A percentile compares a stretch with the other conserved stretches of the same genome.
Evolutionary conservation across 176 grass and related monocot species (phyloP).

Genomic region (Themeda triandra): DNA sequence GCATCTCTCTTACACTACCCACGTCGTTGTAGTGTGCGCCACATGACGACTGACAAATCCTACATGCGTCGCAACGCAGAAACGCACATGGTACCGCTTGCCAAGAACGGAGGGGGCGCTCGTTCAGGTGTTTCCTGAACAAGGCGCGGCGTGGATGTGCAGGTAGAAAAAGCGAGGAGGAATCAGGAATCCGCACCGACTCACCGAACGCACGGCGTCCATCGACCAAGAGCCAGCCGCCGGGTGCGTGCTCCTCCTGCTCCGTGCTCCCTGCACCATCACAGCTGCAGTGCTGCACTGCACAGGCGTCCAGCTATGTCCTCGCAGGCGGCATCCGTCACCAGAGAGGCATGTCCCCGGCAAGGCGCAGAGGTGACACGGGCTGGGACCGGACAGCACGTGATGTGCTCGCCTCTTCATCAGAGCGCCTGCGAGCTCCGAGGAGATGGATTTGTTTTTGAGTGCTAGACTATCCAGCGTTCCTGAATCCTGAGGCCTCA

Average conservation of each 20-base stretch:
- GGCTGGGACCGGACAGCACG: constrained; percentile 31
- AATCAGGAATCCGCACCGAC: constrained; percentile 25
- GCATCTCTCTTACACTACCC: too few relatives aligned
- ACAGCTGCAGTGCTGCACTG: neutral
- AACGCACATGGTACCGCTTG: constrained; percentile 4
- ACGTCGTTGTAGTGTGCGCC: too few relatives aligned
- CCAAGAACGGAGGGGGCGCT: neutral
- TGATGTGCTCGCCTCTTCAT: neutral
- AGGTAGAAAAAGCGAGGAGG: neutral
- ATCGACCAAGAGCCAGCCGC: neutral
- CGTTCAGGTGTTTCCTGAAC: neutral
- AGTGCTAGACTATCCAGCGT: neutral
- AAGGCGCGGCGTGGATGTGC: neutral
- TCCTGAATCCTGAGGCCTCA: neutral
- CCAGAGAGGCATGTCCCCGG: constrained; percentile 41
- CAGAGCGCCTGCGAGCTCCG: neutral
- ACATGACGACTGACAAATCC: neutral
- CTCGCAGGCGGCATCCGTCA: constrained; percentile 7
- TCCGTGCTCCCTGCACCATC: constrained; percentile 1
- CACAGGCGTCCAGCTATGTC: constrained; percentile 16
- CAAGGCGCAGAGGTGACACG: constrained; percentile 26
- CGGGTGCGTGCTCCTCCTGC: neutral
- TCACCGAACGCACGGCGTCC: constrained; percentile 10
- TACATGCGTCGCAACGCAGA: neutral
- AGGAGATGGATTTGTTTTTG: neutral